Percentiles rank a stretch among this genome's conserved stretches.
phyloP scores from a whole-genome alignment of 129 eudicot genomes.

The Gnaphalium uliginosum region DNA sequence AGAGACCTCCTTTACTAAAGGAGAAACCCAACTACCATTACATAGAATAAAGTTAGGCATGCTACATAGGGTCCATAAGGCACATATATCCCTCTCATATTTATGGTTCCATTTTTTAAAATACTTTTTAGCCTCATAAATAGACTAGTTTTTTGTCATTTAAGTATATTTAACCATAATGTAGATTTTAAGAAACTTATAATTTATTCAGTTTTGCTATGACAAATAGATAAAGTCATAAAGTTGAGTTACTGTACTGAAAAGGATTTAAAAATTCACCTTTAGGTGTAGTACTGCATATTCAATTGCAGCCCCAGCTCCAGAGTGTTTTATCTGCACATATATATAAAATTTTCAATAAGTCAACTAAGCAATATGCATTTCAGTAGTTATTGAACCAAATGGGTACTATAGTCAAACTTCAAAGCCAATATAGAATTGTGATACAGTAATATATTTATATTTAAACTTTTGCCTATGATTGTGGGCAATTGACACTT shows the following conservation, averaged over 20 bases:
- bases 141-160: not conserved
- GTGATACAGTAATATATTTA: not conserved
- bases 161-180: not conserved
- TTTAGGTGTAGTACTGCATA: constrained; percentile 83
- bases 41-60: constrained; percentile 30
- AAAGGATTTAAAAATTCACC: constrained; percentile 37
- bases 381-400: not conserved
- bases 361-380: constrained; percentile 28
- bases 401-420: not conserved
- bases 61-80: constrained; percentile 31
- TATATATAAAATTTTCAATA: constrained; percentile 5
- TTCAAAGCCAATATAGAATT: not conserved
- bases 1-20: constrained; percentile 28
- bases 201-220: not conserved
- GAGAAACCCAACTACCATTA: constrained; percentile 20
- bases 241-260: not conserved
- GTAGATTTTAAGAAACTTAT: not conserved
- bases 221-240: not conserved
- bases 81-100: constrained; percentile 17
- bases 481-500: too few species aligned
- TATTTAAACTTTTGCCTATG: not conserved
- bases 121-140: not conserved
- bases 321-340: constrained; percentile 75
- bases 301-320: constrained; percentile 94
- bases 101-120: not conserved